Evolutionary conservation across 331 rosid species (phyloP), one percentile per base, ranked within the genome.

Genomic region (Quercus lobata): DNA sequence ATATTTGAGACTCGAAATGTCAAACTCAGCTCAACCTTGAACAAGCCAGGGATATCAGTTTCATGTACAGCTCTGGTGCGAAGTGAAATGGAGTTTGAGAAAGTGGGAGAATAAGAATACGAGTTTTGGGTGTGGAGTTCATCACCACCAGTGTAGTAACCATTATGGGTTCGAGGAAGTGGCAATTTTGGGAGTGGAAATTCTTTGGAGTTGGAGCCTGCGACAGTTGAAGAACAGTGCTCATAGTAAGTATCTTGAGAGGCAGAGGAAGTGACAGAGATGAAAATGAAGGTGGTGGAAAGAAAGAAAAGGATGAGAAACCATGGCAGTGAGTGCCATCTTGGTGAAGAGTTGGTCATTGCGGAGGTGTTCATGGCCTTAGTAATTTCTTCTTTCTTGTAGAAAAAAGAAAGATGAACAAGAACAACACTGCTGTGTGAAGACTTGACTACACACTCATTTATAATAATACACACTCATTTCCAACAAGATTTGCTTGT

Each of bases 181-280:
- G 82, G 84, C 54, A 34, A 54, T 41, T 25, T 18, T 22, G 30
- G 0, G 9, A 1, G 17, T 2, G 0, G 35, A n/a, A 0, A 11
- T 0, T 35, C 12, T 6, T 15, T 73, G 25, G 66, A 56, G 54
- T 73, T n/a, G 54, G 89, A 52, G 49, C 57, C 56, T 22, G 84
- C 89, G 76, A 89, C 82, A 3, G 79, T 8, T 8, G 88, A 82
- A 61, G 80, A 76, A 71, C 91, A 89, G 35, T 88, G 87, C 16
- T 78, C 79, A 9, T 78, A 49, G 75, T 87, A 86, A 27, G 83
- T 24, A 74, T 32, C 10, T 57, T 57, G 72, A 66, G 85, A 71
- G 58, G 81, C 76, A 57, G 30, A 57, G 21, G 83, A 71, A 22
- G 75, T 53, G 80, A 78, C 34, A 76, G 7, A 79, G 82, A 60